These are phyloP conservation scores for Exserohilum turcica DNA, from an alignment of 2,329 filamentous ascomycete species.

Conservation along the genomic window DNA sequence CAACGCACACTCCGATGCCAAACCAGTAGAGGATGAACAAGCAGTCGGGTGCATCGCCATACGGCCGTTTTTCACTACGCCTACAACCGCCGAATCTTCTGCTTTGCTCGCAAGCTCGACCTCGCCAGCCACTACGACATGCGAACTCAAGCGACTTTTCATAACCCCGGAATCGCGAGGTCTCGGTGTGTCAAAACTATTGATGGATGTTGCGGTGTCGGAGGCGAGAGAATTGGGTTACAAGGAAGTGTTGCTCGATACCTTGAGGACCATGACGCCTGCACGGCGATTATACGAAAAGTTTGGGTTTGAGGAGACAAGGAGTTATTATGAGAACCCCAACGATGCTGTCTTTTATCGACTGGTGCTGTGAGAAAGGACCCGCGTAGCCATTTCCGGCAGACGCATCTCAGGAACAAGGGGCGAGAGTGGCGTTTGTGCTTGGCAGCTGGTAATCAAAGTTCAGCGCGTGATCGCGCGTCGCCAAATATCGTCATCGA, in stretches of 20 bases:
- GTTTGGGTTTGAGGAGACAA: slow-evolving; percentile 59
- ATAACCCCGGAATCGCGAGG: slow-evolving; percentile 56
- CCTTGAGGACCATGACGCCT: slow-evolving; percentile 57
- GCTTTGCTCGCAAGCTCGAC: slow-evolving; percentile 9
- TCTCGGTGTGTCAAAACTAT: slow-evolving; percentile 54
- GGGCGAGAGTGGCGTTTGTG: background rate
- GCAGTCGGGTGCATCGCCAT: slow-evolving; percentile 59
- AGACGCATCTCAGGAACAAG: no score
- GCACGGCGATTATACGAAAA: slow-evolving; percentile 57
- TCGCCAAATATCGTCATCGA: slow-evolving; percentile 32
- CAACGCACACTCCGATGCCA: background rate
- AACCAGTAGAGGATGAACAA: slow-evolving; percentile 12
- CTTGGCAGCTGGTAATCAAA: slow-evolving; percentile 18
- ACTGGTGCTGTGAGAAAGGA: slow-evolving; percentile 29
- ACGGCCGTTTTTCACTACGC: slow-evolving; percentile 44
- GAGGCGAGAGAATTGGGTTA: slow-evolving; percentile 58
- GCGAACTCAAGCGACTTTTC: slow-evolving; percentile 66
- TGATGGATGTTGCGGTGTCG: slow-evolving; percentile 54
- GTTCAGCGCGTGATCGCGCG: slow-evolving; percentile 34
- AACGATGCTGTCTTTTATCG: slow-evolving; percentile 60
- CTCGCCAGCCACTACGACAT: slow-evolving; percentile 27
- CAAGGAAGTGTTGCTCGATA: slow-evolving; percentile 60
- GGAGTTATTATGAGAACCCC: slow-evolving; percentile 62
- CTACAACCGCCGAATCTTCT: slow-evolving; percentile 6
- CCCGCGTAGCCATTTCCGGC: background rate